A percentile compares a stretch with the other conserved stretches of the same genome.
These are phyloP conservation scores for Sporobolus alterniflorus DNA, from an alignment of 202 grass and related monocot species.

Conservation along the genomic window DNA sequence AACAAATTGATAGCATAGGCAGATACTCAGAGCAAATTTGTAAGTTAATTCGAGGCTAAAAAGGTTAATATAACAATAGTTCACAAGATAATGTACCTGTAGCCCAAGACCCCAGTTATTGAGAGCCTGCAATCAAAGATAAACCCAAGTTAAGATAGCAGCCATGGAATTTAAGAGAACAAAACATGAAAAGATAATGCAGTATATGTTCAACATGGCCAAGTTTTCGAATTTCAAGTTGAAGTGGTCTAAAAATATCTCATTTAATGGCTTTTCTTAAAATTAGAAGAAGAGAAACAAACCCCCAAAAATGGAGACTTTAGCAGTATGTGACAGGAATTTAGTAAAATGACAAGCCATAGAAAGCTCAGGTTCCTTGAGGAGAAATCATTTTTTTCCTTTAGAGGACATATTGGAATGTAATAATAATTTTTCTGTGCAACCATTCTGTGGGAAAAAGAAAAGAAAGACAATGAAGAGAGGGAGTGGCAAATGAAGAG, in stretches of 20 bases:
- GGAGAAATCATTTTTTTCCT: background rate
- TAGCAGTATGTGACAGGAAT: background rate
- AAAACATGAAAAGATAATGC: slow-evolving; percentile 1
- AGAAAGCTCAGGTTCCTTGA: slow-evolving; percentile 1
- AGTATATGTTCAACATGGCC: background rate
- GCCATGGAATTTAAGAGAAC: background rate
- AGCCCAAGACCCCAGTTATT: slow-evolving; percentile 99
- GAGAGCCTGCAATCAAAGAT: slow-evolving; percentile 70
- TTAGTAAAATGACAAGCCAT: slow-evolving; percentile 1
- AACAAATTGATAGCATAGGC: slow-evolving; percentile 14
- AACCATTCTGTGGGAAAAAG: background rate
- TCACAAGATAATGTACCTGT: slow-evolving; percentile 62
- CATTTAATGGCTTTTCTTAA: too few species aligned
- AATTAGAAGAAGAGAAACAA: slow-evolving; percentile 5
- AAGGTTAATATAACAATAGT: slow-evolving; percentile 27
- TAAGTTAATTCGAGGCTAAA: slow-evolving; percentile 26
- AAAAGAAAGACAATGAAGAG: background rate
- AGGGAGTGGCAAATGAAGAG: background rate
- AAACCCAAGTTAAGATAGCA: slow-evolving; percentile 32
- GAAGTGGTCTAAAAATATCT: slow-evolving; percentile 5
- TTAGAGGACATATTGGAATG: background rate
- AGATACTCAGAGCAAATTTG: slow-evolving; percentile 30
- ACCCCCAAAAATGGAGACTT: background rate
- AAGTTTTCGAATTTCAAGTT: slow-evolving; percentile 26
- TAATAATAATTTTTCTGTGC: background rate